Base-by-base conservation (phyloP, 176 grass and related monocot genomes). In the Cenchrus americanus region DNA sequence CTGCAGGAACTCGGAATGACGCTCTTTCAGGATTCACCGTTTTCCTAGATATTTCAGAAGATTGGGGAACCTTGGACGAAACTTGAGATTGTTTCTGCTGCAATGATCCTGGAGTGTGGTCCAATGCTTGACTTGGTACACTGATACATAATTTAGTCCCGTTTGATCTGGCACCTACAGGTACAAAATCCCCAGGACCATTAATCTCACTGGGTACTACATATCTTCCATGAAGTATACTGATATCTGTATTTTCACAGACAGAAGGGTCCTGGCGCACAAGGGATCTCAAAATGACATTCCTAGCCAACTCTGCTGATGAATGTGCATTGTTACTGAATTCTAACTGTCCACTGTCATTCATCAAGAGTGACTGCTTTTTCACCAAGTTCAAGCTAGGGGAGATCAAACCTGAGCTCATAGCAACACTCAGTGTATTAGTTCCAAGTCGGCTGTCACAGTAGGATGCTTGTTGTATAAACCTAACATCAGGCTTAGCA, bases 341-440 rank as follows among this genome's bases (percentile, higher is more conserved):
- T 69, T 86, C 81, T 76, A 73, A 79, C 27, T 77, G 78, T 37
- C 75, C 43, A 68, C 74, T 59, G 65, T 30, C 78, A 53, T 87
- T 83, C 71, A 82, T 88, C 54, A 88, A 81, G 43, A 83, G 30
- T 62, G 84, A 66, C 6, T 86, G 82, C 27, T 94, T 82, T 81
- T 86, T 69, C 21, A 69, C 76, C 46, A 85, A 69, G 80, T 67
- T 80, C 81, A 88, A 88, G 47, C 63, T 85, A 6, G 81, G 85
- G 49, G 71, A 68, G 44, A 65, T 61, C 72, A 90, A 79, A 90
- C 32, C 61, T 53, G 90, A 86, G 67, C 69, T 79, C 79, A 78
- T 49, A 74, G 14, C 79, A 77, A 72, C 52, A 81, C 52, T 62
- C 48, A 79, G 76, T 69, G 50, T 75, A 75, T 84, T 87, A 75